These are phyloP conservation scores for Triangularia setosa DNA, from an alignment of 2,329 filamentous ascomycete genomes.

Conservation along the genomic window DNA sequence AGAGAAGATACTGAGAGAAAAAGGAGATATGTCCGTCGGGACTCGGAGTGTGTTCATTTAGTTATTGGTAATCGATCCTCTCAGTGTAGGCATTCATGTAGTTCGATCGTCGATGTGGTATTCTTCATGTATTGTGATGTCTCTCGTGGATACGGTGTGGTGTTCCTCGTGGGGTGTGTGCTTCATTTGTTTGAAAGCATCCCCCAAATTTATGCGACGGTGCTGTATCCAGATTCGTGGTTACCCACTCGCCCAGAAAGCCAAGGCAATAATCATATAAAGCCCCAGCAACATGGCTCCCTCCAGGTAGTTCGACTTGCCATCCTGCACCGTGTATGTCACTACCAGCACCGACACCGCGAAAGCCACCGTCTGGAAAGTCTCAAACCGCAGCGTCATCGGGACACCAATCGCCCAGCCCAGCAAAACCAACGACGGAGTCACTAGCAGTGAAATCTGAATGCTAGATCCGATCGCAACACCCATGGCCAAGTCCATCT, in stretches of 20 bases:
- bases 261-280: slow-evolving; percentile 58
- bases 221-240: neutral
- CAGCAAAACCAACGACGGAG: slow-evolving; percentile 73
- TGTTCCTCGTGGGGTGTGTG: neutral
- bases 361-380: slow-evolving; percentile 71
- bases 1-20: neutral
- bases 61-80: neutral
- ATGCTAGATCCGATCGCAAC: slow-evolving; percentile 79
- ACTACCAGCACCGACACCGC: slow-evolving; percentile 72
- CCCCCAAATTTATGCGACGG: neutral
- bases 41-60: neutral
- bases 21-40: neutral
- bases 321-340: slow-evolving; percentile 73
- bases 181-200: neutral
- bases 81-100: neutral
- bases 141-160: neutral
- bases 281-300: slow-evolving; percentile 63
- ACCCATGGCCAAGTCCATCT: slow-evolving; percentile 72
- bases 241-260: slow-evolving; percentile 52
- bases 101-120: neutral
- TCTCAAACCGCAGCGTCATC: slow-evolving; percentile 79
- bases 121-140: neutral
- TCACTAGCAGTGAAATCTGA: slow-evolving; percentile 78
- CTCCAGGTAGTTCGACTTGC: slow-evolving; percentile 80
- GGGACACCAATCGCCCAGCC: slow-evolving; percentile 69